Evolutionary conservation across 768 basidiomycete genomes (phyloP), one percentile per base, ranked within the genome.

Genomic region (Kwoniella sp.): DNA sequence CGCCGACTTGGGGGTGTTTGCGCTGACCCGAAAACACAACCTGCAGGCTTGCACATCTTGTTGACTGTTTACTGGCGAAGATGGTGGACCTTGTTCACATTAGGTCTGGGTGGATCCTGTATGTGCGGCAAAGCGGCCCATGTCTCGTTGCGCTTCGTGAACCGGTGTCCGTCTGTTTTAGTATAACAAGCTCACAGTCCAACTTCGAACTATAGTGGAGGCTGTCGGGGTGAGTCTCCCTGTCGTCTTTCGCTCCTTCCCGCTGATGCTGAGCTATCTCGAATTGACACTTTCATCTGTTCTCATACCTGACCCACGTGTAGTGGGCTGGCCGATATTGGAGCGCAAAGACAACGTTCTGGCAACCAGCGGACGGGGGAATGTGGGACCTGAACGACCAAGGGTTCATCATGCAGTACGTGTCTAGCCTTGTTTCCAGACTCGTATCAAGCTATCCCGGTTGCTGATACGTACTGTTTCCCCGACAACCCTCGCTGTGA

Each of bases 321-420:
- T 24, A 67, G 65, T 71, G 69, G 69, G 67, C 37, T 13, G 67
- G 63, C 17, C 44, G 69, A 24, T 33, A 68, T 7, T 54, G 40
- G 69, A 51, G 55, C 49, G 37, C 49, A 4, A 49, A 48, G 19
- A 49, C 55, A 1, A 27, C 26, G 19, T 9, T 17, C 15, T 71
- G 69, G 69, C 21, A 57, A 2, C 29, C 30, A 19, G 57, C 56
- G 27, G 36, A 50, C 8, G 69, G 69, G 12, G 69, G 69, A 1
- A 3, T 55, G 9, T 71, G 63, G 59, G 52, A 47, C 25, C 19
- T 27, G 9, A 37, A 58, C 56, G 13, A 19, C 33, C 64, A 72
- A 27, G 79, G 83, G 0, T 85, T 80, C 72, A 70, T 83, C 60
- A 83, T 85, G 52, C 84, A 85, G 79, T 80, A 54, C 58, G 79